Conservation (phyloP, 352 stramenopile species). For the Globisporangium uncinulatum region DNA sequence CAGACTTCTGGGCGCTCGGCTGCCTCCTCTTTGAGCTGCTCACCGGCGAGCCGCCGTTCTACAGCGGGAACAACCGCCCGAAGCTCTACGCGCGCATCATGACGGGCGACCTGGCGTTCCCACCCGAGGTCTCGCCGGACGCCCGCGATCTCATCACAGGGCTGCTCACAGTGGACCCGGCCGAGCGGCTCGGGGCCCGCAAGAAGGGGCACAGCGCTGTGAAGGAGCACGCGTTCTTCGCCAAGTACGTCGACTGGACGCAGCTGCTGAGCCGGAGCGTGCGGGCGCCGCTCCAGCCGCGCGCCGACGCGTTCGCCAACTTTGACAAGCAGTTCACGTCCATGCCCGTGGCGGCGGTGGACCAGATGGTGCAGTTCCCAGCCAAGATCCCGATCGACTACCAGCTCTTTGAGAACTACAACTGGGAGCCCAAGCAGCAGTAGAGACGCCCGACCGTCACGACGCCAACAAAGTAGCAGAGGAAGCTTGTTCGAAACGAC, state of each 20-base stretch:
- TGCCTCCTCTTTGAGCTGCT: conserved; percentile 89
- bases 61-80: conserved; percentile 56
- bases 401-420: conserved; percentile 85
- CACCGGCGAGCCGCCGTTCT: conserved; percentile 82
- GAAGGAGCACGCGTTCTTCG: conserved; percentile 63
- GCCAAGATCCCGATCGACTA: conserved; percentile 76
- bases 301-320: conserved; percentile 68
- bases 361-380: conserved; percentile 75
- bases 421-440: conserved; percentile 55
- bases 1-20: conserved; percentile 87
- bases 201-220: conserved; percentile 36
- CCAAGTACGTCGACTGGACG: conserved; percentile 62
- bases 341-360: conserved; percentile 59
- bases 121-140: conserved; percentile 38
- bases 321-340: conserved; percentile 87
- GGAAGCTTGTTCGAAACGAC: not conserved
- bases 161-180: conserved; percentile 48
- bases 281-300: conserved; percentile 55
- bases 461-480: not conserved
- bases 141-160: conserved; percentile 44
- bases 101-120: conserved; percentile 38
- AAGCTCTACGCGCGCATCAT: conserved; percentile 65
- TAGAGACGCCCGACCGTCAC: too few species aligned
- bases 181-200: conserved; percentile 47
- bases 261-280: conserved; percentile 37